A percentile compares a stretch with the other conserved stretches of the same genome.
phyloP scores from a whole-genome alignment of 2,329 filamentous ascomycete genomes.

The Fusarium denticulatum region DNA sequence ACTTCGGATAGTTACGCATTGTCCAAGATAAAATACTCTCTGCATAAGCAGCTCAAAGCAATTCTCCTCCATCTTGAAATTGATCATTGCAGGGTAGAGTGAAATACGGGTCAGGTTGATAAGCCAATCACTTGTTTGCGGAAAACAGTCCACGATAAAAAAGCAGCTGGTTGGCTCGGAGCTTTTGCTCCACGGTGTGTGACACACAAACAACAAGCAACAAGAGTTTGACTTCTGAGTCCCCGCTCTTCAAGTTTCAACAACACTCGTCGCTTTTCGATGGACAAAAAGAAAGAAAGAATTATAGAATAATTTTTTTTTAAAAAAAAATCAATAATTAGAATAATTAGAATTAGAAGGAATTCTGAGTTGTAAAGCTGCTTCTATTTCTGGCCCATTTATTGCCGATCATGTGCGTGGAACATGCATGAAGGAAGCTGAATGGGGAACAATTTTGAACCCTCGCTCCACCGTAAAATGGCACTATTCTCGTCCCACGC shows the following conservation, averaged over 20 bases:
- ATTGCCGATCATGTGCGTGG: not conserved
- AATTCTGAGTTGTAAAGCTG: not conserved
- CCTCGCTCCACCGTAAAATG: not conserved
- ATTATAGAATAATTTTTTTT: too few species aligned
- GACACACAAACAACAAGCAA: not conserved
- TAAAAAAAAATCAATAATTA: fast-evolving
- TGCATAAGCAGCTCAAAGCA: not conserved
- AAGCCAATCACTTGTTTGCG: not conserved
- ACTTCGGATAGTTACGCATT: too few species aligned
- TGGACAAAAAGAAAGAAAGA: too few species aligned
- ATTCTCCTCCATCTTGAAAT: too few species aligned
- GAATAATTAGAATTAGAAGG: not conserved
- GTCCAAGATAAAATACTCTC: too few species aligned
- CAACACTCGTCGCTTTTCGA: not conserved
- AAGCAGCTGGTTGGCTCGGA: not conserved
- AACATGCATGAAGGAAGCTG: not conserved
- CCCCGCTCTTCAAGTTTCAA: too few species aligned
- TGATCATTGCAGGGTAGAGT: not conserved
- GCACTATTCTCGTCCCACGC: not conserved
- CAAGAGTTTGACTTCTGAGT: not conserved
- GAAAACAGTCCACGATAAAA: not conserved
- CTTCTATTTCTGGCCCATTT: not conserved
- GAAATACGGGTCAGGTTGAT: too few species aligned
- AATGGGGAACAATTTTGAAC: not conserved
- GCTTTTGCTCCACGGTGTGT: not conserved